A percentile compares a stretch with the other conserved stretches of the same genome.
Evolutionary conservation across 306 rosid species (phyloP).

Genomic region (Mucuna pruriens): DNA sequence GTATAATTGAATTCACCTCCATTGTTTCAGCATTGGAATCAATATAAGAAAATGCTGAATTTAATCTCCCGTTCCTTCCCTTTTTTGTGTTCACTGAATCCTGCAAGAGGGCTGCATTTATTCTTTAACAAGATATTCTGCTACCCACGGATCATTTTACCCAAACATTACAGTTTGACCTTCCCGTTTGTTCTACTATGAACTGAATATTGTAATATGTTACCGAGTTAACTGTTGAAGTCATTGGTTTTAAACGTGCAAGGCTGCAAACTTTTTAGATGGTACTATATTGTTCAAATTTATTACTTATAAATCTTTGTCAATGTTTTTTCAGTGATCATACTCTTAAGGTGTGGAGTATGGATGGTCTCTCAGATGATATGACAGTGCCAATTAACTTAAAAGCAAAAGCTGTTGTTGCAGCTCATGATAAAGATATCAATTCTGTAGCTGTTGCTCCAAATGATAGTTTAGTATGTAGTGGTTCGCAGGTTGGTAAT

Average conservation of each 20-base stretch:
- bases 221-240: not conserved
- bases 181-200: conserved; percentile 19
- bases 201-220: conserved; percentile 1
- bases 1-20: not conserved
- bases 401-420: conserved; percentile 90
- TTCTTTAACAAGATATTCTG: too few relatives aligned
- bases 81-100: conserved; percentile 12
- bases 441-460: conserved; percentile 96
- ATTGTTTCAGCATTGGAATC: not conserved
- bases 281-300: not conserved
- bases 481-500: conserved; percentile 93
- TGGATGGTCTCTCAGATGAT: conserved; percentile 63
- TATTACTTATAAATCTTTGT: conserved; percentile 26
- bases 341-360: conserved; percentile 92
- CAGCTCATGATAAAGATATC: conserved; percentile 97
- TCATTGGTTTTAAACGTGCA: not conserved
- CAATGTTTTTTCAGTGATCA: conserved; percentile 68
- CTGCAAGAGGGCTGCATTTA: not conserved
- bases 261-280: not conserved
- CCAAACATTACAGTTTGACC: conserved; percentile 11
- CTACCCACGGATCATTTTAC: too few relatives aligned
- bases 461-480: conserved; percentile 90
- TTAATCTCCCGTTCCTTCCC: not conserved
- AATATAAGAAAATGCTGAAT: not conserved
- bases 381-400: conserved; percentile 55